phyloP scores from a whole-genome alignment of 108 stramenopile species.

The Stephanodiscus minutulus region DNA sequence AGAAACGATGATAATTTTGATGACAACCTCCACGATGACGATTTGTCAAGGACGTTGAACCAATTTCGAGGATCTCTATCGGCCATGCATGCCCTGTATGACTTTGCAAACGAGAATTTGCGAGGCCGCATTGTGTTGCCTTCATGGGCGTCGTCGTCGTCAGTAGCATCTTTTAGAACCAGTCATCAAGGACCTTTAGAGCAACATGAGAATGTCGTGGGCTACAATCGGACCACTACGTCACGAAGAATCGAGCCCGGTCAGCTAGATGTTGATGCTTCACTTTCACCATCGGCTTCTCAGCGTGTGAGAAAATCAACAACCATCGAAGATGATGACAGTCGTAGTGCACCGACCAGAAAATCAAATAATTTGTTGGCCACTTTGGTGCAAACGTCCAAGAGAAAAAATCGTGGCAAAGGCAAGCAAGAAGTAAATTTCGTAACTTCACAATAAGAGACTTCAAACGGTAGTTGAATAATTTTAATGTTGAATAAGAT shows the following conservation, averaged over 20 bases:
- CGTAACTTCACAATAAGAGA: too few relatives aligned
- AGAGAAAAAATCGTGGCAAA: background rate
- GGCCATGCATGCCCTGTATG: slow-evolving; percentile 31
- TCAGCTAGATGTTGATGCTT: background rate
- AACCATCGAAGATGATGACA: background rate
- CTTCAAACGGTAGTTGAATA: background rate
- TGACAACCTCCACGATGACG: slow-evolving; percentile 25
- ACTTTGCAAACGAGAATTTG: slow-evolving; percentile 24
- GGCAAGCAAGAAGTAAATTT: background rate
- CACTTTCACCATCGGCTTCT: background rate
- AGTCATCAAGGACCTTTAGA: background rate
- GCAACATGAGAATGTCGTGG: background rate
- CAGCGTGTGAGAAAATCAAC: background rate
- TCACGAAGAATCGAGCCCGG: background rate
- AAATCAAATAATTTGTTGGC: background rate
- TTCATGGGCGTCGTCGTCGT: slow-evolving; percentile 15
- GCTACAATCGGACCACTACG: background rate
- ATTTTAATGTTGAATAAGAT: background rate
- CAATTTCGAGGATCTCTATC: slow-evolving; percentile 37
- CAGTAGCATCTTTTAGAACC: background rate
- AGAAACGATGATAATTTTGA: slow-evolving; percentile 16
- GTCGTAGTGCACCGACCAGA: background rate
- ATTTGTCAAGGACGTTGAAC: slow-evolving; percentile 7
- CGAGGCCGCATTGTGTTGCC: slow-evolving; percentile 26
- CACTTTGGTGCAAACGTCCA: background rate